These are phyloP conservation scores for Leccinum pellstonianum DNA, from an alignment of 768 basidiomycete genomes.

Conservation along the genomic window DNA sequence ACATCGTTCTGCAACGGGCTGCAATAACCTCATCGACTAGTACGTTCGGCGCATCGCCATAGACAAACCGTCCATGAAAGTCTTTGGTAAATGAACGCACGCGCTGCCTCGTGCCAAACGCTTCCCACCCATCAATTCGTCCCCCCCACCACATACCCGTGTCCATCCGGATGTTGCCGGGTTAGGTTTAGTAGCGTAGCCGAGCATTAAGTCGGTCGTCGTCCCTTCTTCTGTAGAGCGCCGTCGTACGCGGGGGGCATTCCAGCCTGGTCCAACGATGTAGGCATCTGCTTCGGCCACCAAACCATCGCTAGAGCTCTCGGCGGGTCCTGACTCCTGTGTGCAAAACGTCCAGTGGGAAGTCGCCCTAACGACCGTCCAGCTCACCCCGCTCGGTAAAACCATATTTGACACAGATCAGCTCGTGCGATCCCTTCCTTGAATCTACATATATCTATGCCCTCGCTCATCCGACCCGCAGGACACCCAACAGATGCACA, in stretches of 20 bases:
- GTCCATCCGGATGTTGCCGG: too few species aligned
- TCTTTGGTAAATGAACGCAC: slow-evolving; percentile 56
- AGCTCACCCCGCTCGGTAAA: slow-evolving; percentile 67
- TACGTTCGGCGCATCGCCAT: too few species aligned
- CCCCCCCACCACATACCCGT: too few species aligned
- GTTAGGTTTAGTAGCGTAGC: too few species aligned
- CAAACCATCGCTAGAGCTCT: slow-evolving; percentile 79
- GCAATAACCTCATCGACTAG: too few species aligned
- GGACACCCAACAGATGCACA: neutral
- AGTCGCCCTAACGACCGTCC: slow-evolving; percentile 66
- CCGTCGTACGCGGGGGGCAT: too few species aligned
- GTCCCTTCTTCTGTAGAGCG: too few species aligned
- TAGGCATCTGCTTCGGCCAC: slow-evolving; percentile 83
- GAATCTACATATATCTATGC: too few species aligned
- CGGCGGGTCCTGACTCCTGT: slow-evolving; percentile 52
- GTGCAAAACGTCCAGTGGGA: slow-evolving; percentile 64
- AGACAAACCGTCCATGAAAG: slow-evolving; percentile 49
- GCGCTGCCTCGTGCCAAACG: neutral
- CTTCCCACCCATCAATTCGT: neutral
- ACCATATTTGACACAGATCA: slow-evolving; percentile 58
- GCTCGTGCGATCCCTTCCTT: slow-evolving; percentile 32
- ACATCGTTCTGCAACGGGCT: too few species aligned
- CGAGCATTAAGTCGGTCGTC: too few species aligned
- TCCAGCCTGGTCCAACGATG: too few species aligned
- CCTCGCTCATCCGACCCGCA: neutral